A percentile compares a stretch with the other conserved stretches of the same genome.
phyloP scores from a whole-genome alignment of 2,329 filamentous ascomycete species.

The Ophiostoma quercus region DNA sequence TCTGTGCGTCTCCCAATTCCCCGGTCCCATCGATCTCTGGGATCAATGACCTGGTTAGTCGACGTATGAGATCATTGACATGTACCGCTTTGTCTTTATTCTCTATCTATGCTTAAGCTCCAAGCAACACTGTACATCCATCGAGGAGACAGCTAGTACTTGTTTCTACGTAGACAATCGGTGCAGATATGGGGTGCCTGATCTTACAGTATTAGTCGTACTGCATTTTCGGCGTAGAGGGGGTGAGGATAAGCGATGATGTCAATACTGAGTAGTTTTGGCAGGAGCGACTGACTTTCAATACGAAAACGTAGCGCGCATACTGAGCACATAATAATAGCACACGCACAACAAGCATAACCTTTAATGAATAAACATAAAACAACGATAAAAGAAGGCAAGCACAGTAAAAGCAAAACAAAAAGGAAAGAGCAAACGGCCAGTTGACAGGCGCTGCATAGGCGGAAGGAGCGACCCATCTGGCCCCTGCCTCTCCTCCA shows the following conservation, averaged over 20 bases:
- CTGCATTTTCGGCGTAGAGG: constrained; percentile 13
- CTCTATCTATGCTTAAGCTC: background rate
- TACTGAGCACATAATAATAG: too few species aligned
- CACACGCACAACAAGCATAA: background rate
- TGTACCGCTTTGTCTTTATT: background rate
- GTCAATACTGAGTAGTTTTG: background rate
- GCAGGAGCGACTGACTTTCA: background rate
- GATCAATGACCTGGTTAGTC: constrained; percentile 23
- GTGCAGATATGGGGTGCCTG: constrained; percentile 8
- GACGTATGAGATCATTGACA: constrained; percentile 2
- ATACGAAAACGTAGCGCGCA: background rate
- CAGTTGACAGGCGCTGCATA: background rate
- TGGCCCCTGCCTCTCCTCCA: background rate
- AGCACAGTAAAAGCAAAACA: background rate
- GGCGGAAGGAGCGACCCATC: constrained; percentile 8
- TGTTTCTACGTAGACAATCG: background rate
- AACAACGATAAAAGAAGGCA: background rate
- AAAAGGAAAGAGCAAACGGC: background rate
- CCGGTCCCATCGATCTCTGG: constrained; percentile 24
- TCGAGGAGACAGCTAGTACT: background rate
- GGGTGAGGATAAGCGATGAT: constrained; percentile 11
- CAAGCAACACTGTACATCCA: background rate
- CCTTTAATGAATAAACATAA: background rate
- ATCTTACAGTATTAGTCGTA: constrained; percentile 7
- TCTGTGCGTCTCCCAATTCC: constrained; percentile 10